Evolutionary conservation across 257 asterid genomes (phyloP), one percentile per base, ranked within the genome.

Genomic region (Primulina huaijiensis): DNA sequence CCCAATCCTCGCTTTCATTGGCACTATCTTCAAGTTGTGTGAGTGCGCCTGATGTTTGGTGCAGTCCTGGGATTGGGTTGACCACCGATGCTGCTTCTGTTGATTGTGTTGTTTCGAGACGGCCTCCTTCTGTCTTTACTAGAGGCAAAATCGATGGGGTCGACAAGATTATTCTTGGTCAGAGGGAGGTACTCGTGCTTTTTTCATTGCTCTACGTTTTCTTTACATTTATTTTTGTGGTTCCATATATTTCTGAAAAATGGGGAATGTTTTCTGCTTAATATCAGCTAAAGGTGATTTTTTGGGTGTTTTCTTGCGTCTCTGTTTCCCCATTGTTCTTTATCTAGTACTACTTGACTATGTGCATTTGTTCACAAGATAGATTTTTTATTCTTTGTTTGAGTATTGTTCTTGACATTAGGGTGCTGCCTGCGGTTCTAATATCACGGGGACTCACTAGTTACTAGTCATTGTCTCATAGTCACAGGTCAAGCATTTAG

Each of bases 41-140:
- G 55, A 77, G 83, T 69, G 86, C 65, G 57, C 90, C 95, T 68
- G 98, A 92, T 85, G 96, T 88, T 67, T 89, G 95, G 94, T 85
- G 98, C 79, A 87, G 87, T 37, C 90, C 95, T 64, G 93, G 95
- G 30, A 80, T 84, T 63, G 92, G 90, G 8, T 38, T 86, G 14
- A 70, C 88, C 27, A 83, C 87, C 21, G 95, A 84, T 78, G 95
- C 96, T 53, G 84, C 94, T 52, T 85, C 92, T 76, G 92, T 87
- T 50, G 92, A 89, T 79, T 84, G 85, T 79, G 93, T 87, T 50
- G 92, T 87, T 84, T 83, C 93, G 29, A 84, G 83, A 60, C 86
- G 90, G 77, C 89, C 90, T 29, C 60, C 57, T 46, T 46, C 85
- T 30, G 70, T 55, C 29, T 70, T 80, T 57, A 73, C 79, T 4